A percentile compares a stretch with the other conserved stretches of the same genome.
Conservation (phyloP, 2,329 filamentous ascomycete genomes). For the Plenodomus biglobosus region DNA sequence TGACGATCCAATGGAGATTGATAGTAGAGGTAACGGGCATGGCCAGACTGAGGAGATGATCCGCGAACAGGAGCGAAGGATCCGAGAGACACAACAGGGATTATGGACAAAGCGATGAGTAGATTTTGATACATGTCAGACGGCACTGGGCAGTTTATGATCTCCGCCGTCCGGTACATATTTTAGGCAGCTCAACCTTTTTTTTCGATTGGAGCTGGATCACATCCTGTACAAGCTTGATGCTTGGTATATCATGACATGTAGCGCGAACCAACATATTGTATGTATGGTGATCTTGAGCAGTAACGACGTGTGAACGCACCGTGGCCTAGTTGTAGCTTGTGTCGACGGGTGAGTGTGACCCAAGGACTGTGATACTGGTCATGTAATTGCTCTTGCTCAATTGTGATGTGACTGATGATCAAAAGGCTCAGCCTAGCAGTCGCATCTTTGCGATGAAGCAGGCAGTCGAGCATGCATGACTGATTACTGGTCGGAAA, state of each 20-base stretch:
- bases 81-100: slow-evolving; percentile 60
- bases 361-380: too few species aligned
- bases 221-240: not conserved
- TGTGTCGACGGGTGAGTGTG: too few species aligned
- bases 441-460: too few species aligned
- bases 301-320: too few species aligned
- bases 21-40: slow-evolving; percentile 60
- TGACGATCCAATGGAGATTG: slow-evolving; percentile 50
- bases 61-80: slow-evolving; percentile 59
- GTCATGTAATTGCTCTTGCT: too few species aligned
- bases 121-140: not conserved
- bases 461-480: not conserved
- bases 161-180: too few species aligned
- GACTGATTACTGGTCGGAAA: not conserved
- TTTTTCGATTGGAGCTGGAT: not conserved
- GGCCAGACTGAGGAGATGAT: slow-evolving; percentile 67
- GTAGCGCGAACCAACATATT: not conserved
- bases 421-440: too few species aligned
- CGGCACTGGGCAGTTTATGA: too few species aligned
- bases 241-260: not conserved
- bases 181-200: not conserved
- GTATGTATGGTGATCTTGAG: not conserved
- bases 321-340: too few species aligned
- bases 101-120: slow-evolving; percentile 52
- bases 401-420: too few species aligned